Base-by-base conservation (phyloP, 225 moss, liverwort and hornwort species). In the Ulota crispa region DNA sequence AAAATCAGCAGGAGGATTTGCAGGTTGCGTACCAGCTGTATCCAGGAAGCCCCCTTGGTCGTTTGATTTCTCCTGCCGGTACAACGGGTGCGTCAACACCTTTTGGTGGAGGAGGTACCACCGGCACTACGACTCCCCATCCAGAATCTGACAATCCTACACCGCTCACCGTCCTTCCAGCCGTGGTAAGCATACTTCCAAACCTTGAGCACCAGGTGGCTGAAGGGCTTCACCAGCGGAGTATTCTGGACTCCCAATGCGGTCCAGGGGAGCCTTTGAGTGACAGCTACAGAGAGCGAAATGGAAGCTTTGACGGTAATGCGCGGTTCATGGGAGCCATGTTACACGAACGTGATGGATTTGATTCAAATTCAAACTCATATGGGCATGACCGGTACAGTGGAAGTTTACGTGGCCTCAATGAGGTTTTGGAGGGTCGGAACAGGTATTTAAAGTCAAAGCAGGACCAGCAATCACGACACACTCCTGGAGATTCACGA, bases 61-160 rank as follows among this genome's bases (percentile, higher is more conserved):
- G 91, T 80, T 80, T 92, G 62, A 90, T 96, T 47, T 93, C 94
- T 47, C 93, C 99, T 63, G 85, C 90, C 18, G 96, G 94, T 13
- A 93, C 92, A 19, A 93, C 93, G 30, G 96, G 99, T 55, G 89
- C 89, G 36, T 93, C 96, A 14, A 95, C 97, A 63, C 95, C 97
- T 10, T 89, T 98, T 73, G 93, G 91, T 34, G 94, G 91, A 71
- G 87, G 86, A 28, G 82, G 84, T 60, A 90, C 85, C 16, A 88
- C 88, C 32, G 86, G 88, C 70, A 90, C 91, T 20, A 90, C 85
- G 16, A 86, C 90, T 73, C 90, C 86, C 64, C 82, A 87, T 62
- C 83, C 89, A 68, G 85, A 89, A 24, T 72, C 83, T 79, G 91
- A 91, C 30, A 89, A 91, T 61, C 91, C 89, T 28, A 91, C 89